Conservation (phyloP, 202 grass and related monocot genomes). For the Elaeis oleifera region DNA sequence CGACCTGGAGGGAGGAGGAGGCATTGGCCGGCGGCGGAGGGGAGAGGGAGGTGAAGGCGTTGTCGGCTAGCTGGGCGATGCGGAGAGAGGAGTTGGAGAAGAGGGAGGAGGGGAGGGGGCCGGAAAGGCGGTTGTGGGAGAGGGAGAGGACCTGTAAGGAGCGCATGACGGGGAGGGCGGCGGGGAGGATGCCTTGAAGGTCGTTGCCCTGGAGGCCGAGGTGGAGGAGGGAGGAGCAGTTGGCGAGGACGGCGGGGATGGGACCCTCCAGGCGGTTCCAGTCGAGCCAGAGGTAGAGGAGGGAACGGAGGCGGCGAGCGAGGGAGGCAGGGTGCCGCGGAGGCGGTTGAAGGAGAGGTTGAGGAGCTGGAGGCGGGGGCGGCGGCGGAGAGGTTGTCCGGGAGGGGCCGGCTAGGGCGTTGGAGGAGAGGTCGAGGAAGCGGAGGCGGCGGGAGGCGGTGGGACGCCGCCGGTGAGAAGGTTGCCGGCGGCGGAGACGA, state of each 20-base stretch:
- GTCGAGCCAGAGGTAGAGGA: slow-evolving; percentile 89
- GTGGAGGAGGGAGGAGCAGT: slow-evolving; percentile 69
- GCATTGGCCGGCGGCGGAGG: slow-evolving; percentile 1
- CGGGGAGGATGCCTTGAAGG: slow-evolving; percentile 74
- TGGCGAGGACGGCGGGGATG: slow-evolving; percentile 74
- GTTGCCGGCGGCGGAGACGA: slow-evolving; percentile 65
- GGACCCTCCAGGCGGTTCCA: slow-evolving; percentile 84
- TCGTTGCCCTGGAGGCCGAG: slow-evolving; percentile 72
- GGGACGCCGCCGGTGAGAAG: slow-evolving; percentile 52
- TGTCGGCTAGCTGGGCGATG: slow-evolving; percentile 67
- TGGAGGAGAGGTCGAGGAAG: slow-evolving; percentile 88
- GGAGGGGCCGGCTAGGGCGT: slow-evolving; percentile 64
- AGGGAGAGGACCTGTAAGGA: slow-evolving; percentile 75
- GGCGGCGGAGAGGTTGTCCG: slow-evolving; percentile 33
- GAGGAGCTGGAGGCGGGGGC: slow-evolving; percentile 57
- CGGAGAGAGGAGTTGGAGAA: slow-evolving; percentile 58
- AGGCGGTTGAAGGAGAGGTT: slow-evolving; percentile 89
- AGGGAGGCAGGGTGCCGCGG: slow-evolving; percentile 62
- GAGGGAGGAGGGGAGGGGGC: slow-evolving; percentile 50
- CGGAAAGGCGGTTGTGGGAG: slow-evolving; percentile 71
- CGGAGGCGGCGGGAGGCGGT: slow-evolving; percentile 29
- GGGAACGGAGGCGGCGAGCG: slow-evolving; percentile 56
- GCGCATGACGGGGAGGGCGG: slow-evolving; percentile 53
- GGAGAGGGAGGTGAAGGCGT: slow-evolving; percentile 56
- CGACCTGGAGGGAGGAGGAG: slow-evolving; percentile 42